phyloP scores from a whole-genome alignment of 305 asterid genomes.

The Fraxinus ornus region DNA sequence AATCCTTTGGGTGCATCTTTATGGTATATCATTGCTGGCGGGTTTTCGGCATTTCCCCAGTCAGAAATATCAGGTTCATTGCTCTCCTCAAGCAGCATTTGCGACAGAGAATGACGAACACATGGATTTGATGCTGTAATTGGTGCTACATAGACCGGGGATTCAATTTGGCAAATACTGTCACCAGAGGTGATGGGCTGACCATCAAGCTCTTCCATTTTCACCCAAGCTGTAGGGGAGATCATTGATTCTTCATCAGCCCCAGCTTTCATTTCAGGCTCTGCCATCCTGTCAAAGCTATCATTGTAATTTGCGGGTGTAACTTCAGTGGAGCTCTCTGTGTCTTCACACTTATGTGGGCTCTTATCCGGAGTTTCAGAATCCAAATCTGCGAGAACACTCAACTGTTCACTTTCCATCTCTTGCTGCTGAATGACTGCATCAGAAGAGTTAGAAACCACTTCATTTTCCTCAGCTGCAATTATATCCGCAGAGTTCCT shows the following conservation, averaged over 20 bases:
- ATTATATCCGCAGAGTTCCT: conserved; percentile 33
- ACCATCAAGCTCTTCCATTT: conserved; percentile 70
- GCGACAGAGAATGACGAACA: conserved; percentile 92
- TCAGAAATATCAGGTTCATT: conserved; percentile 73
- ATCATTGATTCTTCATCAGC: conserved; percentile 65
- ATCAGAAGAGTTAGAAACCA: conserved; percentile 39
- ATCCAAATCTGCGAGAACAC: conserved; percentile 26
- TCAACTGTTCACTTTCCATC: conserved; percentile 30
- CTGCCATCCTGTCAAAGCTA: conserved; percentile 28
- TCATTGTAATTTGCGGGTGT: conserved; percentile 27
- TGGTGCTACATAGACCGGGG: conserved; percentile 44
- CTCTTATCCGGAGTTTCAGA: conserved; percentile 29
- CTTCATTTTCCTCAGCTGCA: conserved; percentile 41
- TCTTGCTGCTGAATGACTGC: conserved; percentile 46
- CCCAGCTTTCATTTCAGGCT: conserved; percentile 33
- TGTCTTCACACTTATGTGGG: conserved; percentile 41
- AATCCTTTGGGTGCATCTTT: conserved; percentile 92
- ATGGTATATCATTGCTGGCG: conserved; percentile 69
- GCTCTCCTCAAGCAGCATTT: conserved; percentile 94
- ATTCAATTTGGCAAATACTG: conserved; percentile 37
- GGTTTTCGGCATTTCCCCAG: conserved; percentile 97
- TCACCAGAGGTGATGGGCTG: conserved; percentile 37
- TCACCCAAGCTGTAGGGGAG: conserved; percentile 89
- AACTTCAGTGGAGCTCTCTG: conserved; percentile 38
- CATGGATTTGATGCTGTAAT: conserved; percentile 65